Base-by-base conservation (phyloP, 2,329 filamentous ascomycete genomes). In the Plectosphaerella cucumerina region DNA sequence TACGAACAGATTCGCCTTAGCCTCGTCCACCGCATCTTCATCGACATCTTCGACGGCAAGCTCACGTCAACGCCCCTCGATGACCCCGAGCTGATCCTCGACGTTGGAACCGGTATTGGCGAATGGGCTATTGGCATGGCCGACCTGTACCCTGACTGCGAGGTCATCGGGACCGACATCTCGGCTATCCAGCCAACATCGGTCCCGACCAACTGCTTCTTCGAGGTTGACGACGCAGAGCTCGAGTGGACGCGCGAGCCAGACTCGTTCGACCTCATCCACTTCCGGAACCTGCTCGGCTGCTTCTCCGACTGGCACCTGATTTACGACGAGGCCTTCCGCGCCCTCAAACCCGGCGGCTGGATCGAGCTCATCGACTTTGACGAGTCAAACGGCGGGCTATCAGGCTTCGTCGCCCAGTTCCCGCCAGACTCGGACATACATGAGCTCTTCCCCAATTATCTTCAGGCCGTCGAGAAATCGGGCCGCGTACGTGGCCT, bases 21-120 rank as follows among this genome's bases (percentile, higher is more conserved):
- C 52, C 71, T 87, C 48, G 70, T 81, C 37, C 82, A 87, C 56
- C 82, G 86, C 60, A 78, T 86, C 44, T 86, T 82, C 59, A 66
- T 84, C 6, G 75, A 77, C 50, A 66, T 74, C 15, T 71, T 78
- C 47, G 68, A 72, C 33, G 71, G 70, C 53, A 69, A 74, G 52
- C 60, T 75, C 33, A 76, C 70, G 20, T 69, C 70, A n/a, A 70
- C 71, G 6, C 68, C 70, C 3, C 61, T 78, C 5, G 59, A 67
- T 22, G 58, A 69, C 31, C 70, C 70, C 6, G 57, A 59, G 12
- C 62, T 71, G 48, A 65, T 84, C 18, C 73, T 84, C 37, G 81
- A 84, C 57, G 71, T 84, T 50, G 81, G 81, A 18, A 82, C 78
- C 20, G 81, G 81, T 33, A 81, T 78, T 2, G 81, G 81, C 33